Base-by-base conservation (phyloP, 768 basidiomycete species). In the Auricularia auricula-judae region DNA sequence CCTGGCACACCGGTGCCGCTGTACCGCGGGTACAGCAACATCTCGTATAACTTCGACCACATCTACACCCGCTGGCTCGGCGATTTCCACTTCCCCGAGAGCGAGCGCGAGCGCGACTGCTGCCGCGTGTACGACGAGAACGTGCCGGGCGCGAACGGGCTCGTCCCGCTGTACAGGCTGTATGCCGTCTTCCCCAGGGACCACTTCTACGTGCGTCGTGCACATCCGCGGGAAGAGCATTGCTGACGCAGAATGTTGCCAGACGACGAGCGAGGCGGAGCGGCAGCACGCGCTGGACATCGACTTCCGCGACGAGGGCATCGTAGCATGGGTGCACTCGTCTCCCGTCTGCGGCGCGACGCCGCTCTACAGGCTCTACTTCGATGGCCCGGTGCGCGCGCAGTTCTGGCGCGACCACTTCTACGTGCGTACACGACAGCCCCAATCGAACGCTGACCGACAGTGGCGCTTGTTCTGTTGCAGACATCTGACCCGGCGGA, bases 81-180 rank as follows among this genome's bases (percentile, higher is more conserved):
- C 23, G 68, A 68, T 44, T 29, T 47, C 51, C 67, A 67, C 18
- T 59, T 16, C n/a, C 39, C 62, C 42, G 68, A 67, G 10, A 68
- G 66, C 53, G 43, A 16, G 11, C 44, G 29, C 39, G 65, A 69
- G 42, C 62, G 53, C 59, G 61, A 47, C 54, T 56, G 58, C 34
- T 65, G 39, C n/a, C 42, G 34, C 43, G 42, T 69, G 36, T 62
- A 29, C 43, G 21, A 63, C n/a, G 53, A 54, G 11, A 23, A n/a
- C 12, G 21, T 58, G 36, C 21, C 47, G 10, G 29, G 18, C 34
- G 33, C 35, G 18, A 63, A 62, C 14, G 39, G 39, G 8, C 39
- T 42, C 39, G 35, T 64, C 11, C 68, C 67, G 16, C 56, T 69
- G 16, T 69, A 63, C 59, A 67, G 68, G 21, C 51, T 67, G 36